Base-by-base conservation (phyloP, 2,329 filamentous ascomycete genomes). In the Fusarium penzigii region DNA sequence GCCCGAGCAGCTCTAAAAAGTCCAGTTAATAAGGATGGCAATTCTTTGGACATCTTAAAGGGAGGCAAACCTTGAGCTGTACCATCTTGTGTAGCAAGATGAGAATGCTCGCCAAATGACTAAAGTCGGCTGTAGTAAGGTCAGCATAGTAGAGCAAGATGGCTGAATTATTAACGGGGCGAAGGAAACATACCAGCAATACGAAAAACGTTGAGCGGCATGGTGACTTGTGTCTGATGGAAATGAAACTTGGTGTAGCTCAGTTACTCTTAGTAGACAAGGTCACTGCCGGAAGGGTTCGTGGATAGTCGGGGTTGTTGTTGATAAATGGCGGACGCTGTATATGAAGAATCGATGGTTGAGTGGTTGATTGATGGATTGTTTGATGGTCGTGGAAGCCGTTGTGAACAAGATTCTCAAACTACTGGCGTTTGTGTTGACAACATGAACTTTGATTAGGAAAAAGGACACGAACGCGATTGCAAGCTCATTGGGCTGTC, bases 61-160 rank as follows among this genome's bases (percentile, higher is more conserved):
- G 57, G 29, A 13, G 39, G 47, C 86, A 56, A 80, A 97, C 93
- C 70, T 90, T 96, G 42, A 94, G 87, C 70, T 89, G 85, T 65
- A 87, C 87, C 92, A 99, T 99, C 81, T 99, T 99, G 72, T 96
- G 92, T 58, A 99, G 81, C 56, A 99, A 80, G 66, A 99, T 96
- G 66, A 96, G 81, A 70, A 99, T 96, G 48, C 93, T 97, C 59
- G 88, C 81, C 66, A 99, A 78, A 80, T 99, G 94, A 79, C 92
- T 97, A 71, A 99, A 84, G 81, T 99, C 94, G 77, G 87, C 92
- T 96, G 63, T 51, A 41, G 58, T 46, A 38, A 59, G 59, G 57
- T 66, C 53, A 67, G 51, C 29, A 41, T 39, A 39, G 59, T 42
- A 48, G 48, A 11, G 38, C 38, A 29, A 6, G 17, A 17, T 29